These are phyloP conservation scores for Pythium pyrilobum DNA, from an alignment of 352 stramenopile genomes.

Conservation along the genomic window DNA sequence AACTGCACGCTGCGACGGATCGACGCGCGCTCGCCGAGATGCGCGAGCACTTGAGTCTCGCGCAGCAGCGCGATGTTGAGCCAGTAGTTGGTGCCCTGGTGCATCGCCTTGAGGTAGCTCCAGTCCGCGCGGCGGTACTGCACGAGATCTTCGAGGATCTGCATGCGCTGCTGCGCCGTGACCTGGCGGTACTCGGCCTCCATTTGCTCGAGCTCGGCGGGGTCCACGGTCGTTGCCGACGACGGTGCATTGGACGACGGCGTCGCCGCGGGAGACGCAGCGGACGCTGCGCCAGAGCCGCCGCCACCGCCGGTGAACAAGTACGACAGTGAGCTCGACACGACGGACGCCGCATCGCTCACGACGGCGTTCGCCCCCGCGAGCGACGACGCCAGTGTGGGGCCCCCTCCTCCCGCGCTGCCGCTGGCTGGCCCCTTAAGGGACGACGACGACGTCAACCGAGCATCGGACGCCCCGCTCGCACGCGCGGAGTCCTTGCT, in stretches of 20 bases:
- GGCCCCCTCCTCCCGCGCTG: background rate
- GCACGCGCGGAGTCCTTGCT: background rate
- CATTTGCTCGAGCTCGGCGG: constrained; percentile 17
- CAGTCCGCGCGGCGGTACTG: constrained; percentile 68
- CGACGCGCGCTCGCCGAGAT: constrained; percentile 51
- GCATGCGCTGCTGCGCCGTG: constrained; percentile 61
- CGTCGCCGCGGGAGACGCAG: background rate
- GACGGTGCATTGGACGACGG: constrained; percentile 1
- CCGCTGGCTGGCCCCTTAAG: background rate
- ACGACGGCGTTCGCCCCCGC: constrained; percentile 11
- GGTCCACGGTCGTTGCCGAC: background rate
- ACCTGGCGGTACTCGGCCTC: constrained; percentile 43
- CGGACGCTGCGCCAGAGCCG: background rate
- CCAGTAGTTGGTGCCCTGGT: constrained; percentile 76
- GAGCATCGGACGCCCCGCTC: background rate
- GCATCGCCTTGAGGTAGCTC: constrained; percentile 79
- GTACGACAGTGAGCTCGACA: constrained; percentile 19
- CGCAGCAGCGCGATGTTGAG: constrained; percentile 69
- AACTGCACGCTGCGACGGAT: constrained; percentile 64
- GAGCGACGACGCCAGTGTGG: constrained; percentile 8
- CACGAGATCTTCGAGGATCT: constrained; percentile 68
- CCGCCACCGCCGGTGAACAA: background rate
- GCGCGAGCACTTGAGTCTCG: constrained; percentile 60
- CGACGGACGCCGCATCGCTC: constrained; percentile 13
- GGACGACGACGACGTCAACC: background rate